Evolutionary conservation across 768 basidiomycete species (phyloP).

Genomic region (Heimioporus sp.): DNA sequence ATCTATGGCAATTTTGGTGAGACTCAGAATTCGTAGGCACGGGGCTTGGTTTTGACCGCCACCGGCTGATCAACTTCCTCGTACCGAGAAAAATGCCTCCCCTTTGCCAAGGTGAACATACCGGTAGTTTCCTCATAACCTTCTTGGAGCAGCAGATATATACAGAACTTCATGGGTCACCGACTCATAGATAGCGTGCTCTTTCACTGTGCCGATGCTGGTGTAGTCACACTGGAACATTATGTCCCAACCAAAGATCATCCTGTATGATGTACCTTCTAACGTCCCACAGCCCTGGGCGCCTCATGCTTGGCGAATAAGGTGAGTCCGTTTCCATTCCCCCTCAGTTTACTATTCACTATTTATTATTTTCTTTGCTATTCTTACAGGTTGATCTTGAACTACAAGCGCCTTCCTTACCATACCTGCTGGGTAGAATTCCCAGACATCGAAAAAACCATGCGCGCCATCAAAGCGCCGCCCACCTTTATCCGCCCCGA

Average conservation of each 20-base stretch:
- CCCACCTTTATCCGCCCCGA: slow-evolving; percentile 54
- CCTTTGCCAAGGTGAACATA: slow-evolving; percentile 6
- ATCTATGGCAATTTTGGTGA: background rate
- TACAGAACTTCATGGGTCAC: slow-evolving; percentile 11
- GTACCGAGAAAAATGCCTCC: slow-evolving; percentile 1
- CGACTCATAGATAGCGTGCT: background rate
- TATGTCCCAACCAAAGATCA: slow-evolving; percentile 53
- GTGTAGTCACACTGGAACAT: background rate
- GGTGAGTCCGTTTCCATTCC: slow-evolving; percentile 37
- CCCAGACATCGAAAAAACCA: slow-evolving; percentile 60
- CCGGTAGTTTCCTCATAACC: slow-evolving; percentile 13
- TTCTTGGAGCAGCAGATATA: background rate
- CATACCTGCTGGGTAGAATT: slow-evolving; percentile 71
- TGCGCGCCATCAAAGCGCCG: slow-evolving; percentile 57
- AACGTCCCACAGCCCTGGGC: slow-evolving; percentile 67
- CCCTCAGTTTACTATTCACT: background rate
- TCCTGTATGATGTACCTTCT: slow-evolving; percentile 66
- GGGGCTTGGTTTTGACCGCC: background rate
- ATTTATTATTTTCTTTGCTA: background rate
- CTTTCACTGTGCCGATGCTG: background rate
- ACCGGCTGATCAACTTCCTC: slow-evolving; percentile 4
- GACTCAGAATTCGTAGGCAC: too few relatives aligned
- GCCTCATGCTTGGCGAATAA: slow-evolving; percentile 71
- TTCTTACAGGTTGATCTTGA: slow-evolving; percentile 61
- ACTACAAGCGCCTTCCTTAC: slow-evolving; percentile 71